A percentile compares a stretch with the other conserved stretches of the same genome.
Evolutionary conservation across 495 filamentous ascomycete genomes (phyloP).

Genomic region (Durotheca rogersii): DNA sequence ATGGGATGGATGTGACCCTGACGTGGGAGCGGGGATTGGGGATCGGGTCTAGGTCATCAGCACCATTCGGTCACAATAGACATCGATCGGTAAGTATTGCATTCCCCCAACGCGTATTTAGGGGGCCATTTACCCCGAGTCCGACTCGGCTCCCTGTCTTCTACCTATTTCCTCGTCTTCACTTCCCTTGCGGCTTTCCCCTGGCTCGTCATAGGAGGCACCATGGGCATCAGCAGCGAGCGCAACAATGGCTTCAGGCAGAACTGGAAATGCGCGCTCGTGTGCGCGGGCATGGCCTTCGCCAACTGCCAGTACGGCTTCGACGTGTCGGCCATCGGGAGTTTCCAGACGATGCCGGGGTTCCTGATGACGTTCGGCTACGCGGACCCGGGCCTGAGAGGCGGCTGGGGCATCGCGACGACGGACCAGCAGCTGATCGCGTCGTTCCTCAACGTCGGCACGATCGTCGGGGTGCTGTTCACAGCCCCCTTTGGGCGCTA

Average conservation of each 20-base stretch:
- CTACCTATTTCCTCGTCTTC: too few species aligned
- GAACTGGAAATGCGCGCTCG: constrained; percentile 31
- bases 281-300: constrained; percentile 32
- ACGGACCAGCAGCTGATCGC: constrained; percentile 34
- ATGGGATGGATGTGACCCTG: too few species aligned
- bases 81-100: too few species aligned
- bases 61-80: too few species aligned
- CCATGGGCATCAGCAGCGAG: constrained; percentile 24
- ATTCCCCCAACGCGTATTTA: too few species aligned
- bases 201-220: not conserved
- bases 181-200: too few species aligned
- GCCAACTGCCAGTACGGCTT: constrained; percentile 36
- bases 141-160: too few species aligned
- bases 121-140: too few species aligned
- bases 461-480: constrained; percentile 38
- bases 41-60: too few species aligned
- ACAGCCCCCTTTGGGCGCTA: constrained; percentile 39
- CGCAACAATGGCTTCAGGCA: constrained; percentile 30
- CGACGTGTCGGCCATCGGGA: constrained; percentile 29
- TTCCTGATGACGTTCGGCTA: constrained; percentile 46
- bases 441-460: constrained; percentile 35
- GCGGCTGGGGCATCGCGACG: constrained; percentile 35
- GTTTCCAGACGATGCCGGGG: constrained; percentile 42
- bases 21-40: too few species aligned
- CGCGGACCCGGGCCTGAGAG: constrained; percentile 27